Evolutionary conservation across 306 rosid genomes (phyloP).

Genomic region (Crotalaria pallida): DNA sequence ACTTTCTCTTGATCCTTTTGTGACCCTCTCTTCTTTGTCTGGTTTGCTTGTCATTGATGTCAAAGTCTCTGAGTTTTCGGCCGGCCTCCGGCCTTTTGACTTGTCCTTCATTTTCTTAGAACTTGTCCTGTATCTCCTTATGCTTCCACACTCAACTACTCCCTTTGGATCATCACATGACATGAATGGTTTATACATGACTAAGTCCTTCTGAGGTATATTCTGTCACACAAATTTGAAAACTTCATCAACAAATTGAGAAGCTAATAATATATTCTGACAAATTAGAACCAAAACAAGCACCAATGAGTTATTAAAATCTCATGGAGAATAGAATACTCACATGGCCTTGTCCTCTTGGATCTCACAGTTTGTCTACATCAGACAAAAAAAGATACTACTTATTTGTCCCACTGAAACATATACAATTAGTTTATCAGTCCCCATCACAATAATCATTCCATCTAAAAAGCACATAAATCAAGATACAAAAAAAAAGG

Average conservation of each 20-base stretch:
- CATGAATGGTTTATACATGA: conserved; percentile 69
- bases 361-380: conserved; percentile 40
- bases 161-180: conserved; percentile 93
- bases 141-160: conserved; percentile 67
- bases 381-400: conserved; percentile 41
- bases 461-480: neutral
- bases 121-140: conserved; percentile 51
- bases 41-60: conserved; percentile 20
- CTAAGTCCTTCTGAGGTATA: conserved; percentile 61
- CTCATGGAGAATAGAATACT: conserved; percentile 30
- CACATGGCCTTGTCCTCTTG: conserved; percentile 40
- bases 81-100: conserved; percentile 37
- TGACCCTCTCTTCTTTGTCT: conserved; percentile 34
- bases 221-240: conserved; percentile 35
- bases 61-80: conserved; percentile 17
- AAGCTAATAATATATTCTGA: conserved; percentile 13
- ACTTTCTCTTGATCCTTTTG: conserved; percentile 31
- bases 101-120: conserved; percentile 49
- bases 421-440: conserved; percentile 37
- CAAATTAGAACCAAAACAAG: conserved; percentile 12
- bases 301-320: neutral
- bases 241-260: conserved; percentile 40
- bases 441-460: conserved; percentile 27
- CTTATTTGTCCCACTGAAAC: conserved; percentile 37
- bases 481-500: conserved; percentile 18